phyloP scores from a whole-genome alignment of 1,284 basidiomycete species.

The Clitocybe nebularis region DNA sequence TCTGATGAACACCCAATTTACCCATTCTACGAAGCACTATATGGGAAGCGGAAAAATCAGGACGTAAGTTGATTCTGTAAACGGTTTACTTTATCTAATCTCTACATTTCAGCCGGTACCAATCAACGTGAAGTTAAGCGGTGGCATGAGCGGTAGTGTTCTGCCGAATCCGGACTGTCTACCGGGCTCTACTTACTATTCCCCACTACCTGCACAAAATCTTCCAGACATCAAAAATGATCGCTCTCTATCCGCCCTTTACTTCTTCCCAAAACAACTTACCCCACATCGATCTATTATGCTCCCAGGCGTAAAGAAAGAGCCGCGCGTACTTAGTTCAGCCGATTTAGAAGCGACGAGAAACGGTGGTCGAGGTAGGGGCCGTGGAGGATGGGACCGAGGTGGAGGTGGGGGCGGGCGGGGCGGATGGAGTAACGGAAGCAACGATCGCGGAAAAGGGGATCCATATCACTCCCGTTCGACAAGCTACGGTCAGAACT shows the following conservation, averaged over 20 bases:
- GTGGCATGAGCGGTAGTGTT: conserved; percentile 79
- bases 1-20: conserved; percentile 83
- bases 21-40: conserved; percentile 83
- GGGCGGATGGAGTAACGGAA: conserved; percentile 18
- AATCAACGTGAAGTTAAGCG: conserved; percentile 69
- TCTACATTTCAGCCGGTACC: conserved; percentile 47
- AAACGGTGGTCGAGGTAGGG: conserved; percentile 45
- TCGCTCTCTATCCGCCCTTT: conserved; percentile 81
- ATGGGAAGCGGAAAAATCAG: conserved; percentile 81
- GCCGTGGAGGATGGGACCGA: conserved; percentile 42
- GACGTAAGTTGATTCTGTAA: conserved; percentile 52
- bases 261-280: conserved; percentile 86
- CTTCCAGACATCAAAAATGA: conserved; percentile 85
- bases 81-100: conserved; percentile 10
- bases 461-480: conserved; percentile 19
- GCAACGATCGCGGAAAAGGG: conserved; percentile 11
- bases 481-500: conserved; percentile 17
- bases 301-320: conserved; percentile 69
- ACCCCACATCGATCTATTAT: conserved; percentile 85
- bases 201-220: conserved; percentile 56
- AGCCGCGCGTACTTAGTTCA: conserved; percentile 60
- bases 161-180: conserved; percentile 86
- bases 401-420: conserved; percentile 22
- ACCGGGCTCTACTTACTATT: conserved; percentile 87
- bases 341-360: conserved; percentile 69